A percentile compares a stretch with the other conserved stretches of the same genome.
Evolutionary conservation across 2,329 filamentous ascomycete genomes (phyloP).

Genomic region (Mycosphaerella arachidis): DNA sequence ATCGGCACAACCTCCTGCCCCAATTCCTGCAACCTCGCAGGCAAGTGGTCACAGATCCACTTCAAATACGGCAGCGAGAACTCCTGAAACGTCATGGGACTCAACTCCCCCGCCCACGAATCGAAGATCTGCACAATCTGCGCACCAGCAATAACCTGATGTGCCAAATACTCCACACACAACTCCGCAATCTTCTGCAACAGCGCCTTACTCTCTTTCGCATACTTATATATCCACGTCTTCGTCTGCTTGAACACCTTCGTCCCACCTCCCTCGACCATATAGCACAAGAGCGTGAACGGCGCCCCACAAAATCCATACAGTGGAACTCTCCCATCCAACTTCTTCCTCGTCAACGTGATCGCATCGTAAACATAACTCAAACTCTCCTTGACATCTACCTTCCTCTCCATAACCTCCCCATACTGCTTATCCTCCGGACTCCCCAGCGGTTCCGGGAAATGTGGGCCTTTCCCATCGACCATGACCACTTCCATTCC

Average conservation of each 20-base stretch:
- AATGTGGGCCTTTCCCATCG: slow-evolving; percentile 93
- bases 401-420: slow-evolving; percentile 67
- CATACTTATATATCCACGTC: slow-evolving; percentile 92
- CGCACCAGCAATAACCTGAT: slow-evolving; percentile 88
- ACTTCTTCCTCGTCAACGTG: slow-evolving; percentile 80
- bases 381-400: slow-evolving; percentile 80
- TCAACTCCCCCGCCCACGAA: slow-evolving; percentile 94
- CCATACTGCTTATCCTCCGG: slow-evolving; percentile 81
- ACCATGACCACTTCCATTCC: slow-evolving; percentile 99
- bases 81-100: slow-evolving; percentile 73
- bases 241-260: slow-evolving; percentile 94
- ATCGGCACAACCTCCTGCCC: slow-evolving; percentile 80
- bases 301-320: slow-evolving; percentile 97
- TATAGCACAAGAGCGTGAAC: slow-evolving; percentile 96
- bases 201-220: slow-evolving; percentile 71
- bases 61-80: slow-evolving; percentile 84
- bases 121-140: slow-evolving; percentile 97
- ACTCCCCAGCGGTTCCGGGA: slow-evolving; percentile 74
- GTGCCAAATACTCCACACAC: slow-evolving; percentile 88
- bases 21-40: slow-evolving; percentile 66
- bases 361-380: slow-evolving; percentile 96
- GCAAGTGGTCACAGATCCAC: slow-evolving; percentile 77
- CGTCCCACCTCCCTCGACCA: slow-evolving; percentile 95
- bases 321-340: slow-evolving; percentile 81
- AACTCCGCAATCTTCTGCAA: slow-evolving; percentile 89